A percentile compares a stretch with the other conserved stretches of the same genome.
Evolutionary conservation across 2,329 filamentous ascomycete species (phyloP).

Genomic region (Penicillium sp.): DNA sequence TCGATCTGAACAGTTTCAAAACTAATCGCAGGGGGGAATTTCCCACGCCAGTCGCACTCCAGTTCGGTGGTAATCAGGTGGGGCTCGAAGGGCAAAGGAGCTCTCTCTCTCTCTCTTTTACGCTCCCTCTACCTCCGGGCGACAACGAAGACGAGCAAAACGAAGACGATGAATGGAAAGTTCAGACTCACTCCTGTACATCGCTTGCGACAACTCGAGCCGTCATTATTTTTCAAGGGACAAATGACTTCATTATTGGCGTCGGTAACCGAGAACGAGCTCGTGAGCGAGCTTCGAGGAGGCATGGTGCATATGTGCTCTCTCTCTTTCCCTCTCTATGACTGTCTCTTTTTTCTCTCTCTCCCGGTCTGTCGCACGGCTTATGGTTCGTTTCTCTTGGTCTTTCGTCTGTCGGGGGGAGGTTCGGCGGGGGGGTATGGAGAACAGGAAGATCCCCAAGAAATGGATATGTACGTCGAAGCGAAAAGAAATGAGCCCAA

Average conservation of each 20-base stretch:
- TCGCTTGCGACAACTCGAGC: constrained; percentile 94
- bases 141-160: constrained; percentile 1
- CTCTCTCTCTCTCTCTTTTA: background rate
- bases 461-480: constrained; percentile 3
- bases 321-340: background rate
- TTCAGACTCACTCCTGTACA: constrained; percentile 87
- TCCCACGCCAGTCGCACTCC: background rate
- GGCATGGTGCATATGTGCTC: constrained; percentile 69
- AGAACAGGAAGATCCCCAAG: constrained; percentile 16
- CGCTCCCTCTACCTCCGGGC: background rate
- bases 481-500: constrained; percentile 12
- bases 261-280: constrained; percentile 89
- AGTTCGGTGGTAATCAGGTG: constrained; percentile 13
- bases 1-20: background rate
- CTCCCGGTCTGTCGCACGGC: background rate
- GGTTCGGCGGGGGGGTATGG: constrained; percentile 12
- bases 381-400: background rate
- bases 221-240: constrained; percentile 92
- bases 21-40: constrained; percentile 12
- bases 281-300: constrained; percentile 81
- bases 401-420: background rate
- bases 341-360: too few relatives aligned
- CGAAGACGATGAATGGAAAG: constrained; percentile 8
- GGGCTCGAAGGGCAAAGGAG: constrained; percentile 12
- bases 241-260: constrained; percentile 96